Conservation (phyloP, 352 stramenopile genomes). For the Phytophthora ohioensis region DNA sequence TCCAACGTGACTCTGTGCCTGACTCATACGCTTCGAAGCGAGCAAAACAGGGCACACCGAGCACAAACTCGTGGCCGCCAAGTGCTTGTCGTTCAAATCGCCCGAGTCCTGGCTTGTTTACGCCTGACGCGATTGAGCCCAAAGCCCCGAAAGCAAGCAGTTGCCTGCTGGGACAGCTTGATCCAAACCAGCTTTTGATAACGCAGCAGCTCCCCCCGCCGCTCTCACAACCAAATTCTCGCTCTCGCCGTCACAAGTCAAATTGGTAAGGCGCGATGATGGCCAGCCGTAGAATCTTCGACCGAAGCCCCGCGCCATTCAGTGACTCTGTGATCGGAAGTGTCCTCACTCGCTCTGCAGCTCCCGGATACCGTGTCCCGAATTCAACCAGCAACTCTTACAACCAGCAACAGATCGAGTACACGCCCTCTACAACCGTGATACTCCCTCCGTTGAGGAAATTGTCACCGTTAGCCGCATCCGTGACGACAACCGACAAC, state of each 20-base stretch:
- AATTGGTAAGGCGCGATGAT: conserved; percentile 31
- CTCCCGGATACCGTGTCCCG: conserved; percentile 1
- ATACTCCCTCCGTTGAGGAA: conserved; percentile 28
- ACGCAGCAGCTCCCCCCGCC: conserved; percentile 14
- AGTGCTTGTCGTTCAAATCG: conserved; percentile 38
- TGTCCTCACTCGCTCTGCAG: conserved; percentile 27
- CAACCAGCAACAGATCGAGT: conserved; percentile 12
- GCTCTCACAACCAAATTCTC: conserved; percentile 32
- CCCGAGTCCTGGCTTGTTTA: conserved; percentile 36
- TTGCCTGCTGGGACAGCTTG: conserved; percentile 39
- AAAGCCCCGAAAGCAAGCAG: conserved; percentile 23
- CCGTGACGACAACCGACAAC: conserved; percentile 12
- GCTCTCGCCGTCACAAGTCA: conserved; percentile 10
- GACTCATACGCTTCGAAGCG: conserved; percentile 36
- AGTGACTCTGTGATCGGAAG: conserved; percentile 44
- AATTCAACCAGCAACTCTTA: conserved; percentile 10
- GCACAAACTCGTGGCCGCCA: conserved; percentile 22
- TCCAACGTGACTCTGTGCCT: conserved; percentile 26
- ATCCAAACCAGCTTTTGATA: conserved; percentile 39
- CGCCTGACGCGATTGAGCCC: conserved; percentile 40
- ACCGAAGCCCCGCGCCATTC: conserved; percentile 28
- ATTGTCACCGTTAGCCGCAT: conserved; percentile 24
- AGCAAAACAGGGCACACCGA: conserved; percentile 14
- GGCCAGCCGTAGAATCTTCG: conserved; percentile 32
- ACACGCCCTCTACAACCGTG: conserved; percentile 2